phyloP scores from a whole-genome alignment of 2,329 filamentous ascomycete species.

The Claviceps africana region DNA sequence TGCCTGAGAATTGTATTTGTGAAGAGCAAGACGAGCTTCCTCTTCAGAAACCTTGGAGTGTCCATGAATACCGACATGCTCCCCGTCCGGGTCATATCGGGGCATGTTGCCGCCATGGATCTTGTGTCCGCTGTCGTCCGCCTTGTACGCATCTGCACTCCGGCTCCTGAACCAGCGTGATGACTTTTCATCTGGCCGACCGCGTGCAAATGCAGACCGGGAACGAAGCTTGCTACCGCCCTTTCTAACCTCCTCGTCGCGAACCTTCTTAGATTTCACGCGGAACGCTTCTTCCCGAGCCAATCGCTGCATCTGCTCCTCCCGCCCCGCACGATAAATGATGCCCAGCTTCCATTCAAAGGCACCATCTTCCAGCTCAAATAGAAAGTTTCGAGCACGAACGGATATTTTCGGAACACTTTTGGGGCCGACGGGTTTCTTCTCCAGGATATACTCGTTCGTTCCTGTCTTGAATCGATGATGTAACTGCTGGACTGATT shows the following conservation, averaged over 20 bases:
- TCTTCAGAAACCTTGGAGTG: slow-evolving; percentile 58
- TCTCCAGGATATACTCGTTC: slow-evolving; percentile 77
- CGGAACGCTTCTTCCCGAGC: slow-evolving; percentile 83
- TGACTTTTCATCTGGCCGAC: slow-evolving; percentile 17
- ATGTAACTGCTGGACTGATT: slow-evolving; percentile 80
- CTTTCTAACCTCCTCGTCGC: slow-evolving; percentile 50
- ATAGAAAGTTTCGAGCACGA: slow-evolving; percentile 66
- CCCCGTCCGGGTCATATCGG: slow-evolving; percentile 69
- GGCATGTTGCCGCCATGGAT: slow-evolving; percentile 31
- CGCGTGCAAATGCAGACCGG: slow-evolving; percentile 34
- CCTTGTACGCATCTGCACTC: slow-evolving; percentile 34
- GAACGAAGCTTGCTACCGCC: slow-evolving; percentile 39
- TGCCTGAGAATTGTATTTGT: slow-evolving; percentile 71
- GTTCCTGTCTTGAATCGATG: slow-evolving; percentile 81
- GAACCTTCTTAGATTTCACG: slow-evolving; percentile 73
- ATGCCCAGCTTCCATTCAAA: slow-evolving; percentile 96
- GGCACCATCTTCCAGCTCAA: slow-evolving; percentile 88
- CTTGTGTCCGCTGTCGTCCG: slow-evolving; percentile 17
- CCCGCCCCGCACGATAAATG: slow-evolving; percentile 78
- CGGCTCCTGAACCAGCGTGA: slow-evolving; percentile 35
- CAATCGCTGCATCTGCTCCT: slow-evolving; percentile 80
- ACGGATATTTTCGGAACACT: slow-evolving; percentile 74
- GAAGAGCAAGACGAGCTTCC: slow-evolving; percentile 61
- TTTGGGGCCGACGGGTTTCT: slow-evolving; percentile 75
- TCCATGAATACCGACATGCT: slow-evolving; percentile 49